These are phyloP conservation scores for Botryosphaeria agaves DNA, from an alignment of 2,329 filamentous ascomycete genomes.

Conservation along the genomic window DNA sequence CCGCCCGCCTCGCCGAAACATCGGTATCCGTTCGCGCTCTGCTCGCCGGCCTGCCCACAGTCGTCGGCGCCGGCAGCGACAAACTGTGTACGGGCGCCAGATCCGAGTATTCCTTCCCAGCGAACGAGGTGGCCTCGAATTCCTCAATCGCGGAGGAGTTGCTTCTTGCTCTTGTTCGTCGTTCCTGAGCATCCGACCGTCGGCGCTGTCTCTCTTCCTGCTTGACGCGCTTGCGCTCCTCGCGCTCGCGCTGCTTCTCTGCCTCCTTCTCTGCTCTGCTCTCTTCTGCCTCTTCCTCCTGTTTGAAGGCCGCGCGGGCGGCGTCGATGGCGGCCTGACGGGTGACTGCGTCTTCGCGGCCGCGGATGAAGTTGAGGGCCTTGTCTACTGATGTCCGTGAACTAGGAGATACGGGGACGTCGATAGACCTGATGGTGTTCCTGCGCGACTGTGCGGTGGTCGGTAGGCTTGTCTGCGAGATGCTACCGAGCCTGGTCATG, in stretches of 20 bases:
- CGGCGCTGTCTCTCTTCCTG: constrained; percentile 21
- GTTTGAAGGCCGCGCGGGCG: constrained; percentile 38
- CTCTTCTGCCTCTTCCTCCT: constrained; percentile 40
- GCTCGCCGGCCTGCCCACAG: constrained; percentile 13
- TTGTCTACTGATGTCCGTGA: constrained; percentile 40
- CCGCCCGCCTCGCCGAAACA: constrained; percentile 15
- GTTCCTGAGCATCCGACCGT: constrained; percentile 20
- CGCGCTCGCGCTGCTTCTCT: constrained; percentile 25
- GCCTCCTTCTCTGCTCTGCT: constrained; percentile 35
- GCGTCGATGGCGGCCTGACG: constrained; percentile 38
- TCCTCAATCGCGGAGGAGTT: constrained; percentile 8
- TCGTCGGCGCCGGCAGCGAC: constrained; percentile 16
- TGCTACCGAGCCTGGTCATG: constrained; percentile 29
- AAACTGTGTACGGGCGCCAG: constrained; percentile 15
- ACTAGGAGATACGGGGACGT: constrained; percentile 30
- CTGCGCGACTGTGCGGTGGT: constrained; percentile 24
- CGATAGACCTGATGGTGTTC: constrained; percentile 31
- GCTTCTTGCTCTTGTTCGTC: constrained; percentile 9
- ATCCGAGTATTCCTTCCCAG: constrained; percentile 19
- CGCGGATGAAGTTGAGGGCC: constrained; percentile 32
- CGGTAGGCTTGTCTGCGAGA: constrained; percentile 33
- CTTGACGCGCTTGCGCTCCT: constrained; percentile 26
- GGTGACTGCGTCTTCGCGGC: constrained; percentile 30
- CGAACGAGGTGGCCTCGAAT: constrained; percentile 6
- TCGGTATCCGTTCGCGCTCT: constrained; percentile 11